Base-by-base conservation (phyloP, 2,329 filamentous ascomycete genomes). In the Calonectria honghensis region DNA sequence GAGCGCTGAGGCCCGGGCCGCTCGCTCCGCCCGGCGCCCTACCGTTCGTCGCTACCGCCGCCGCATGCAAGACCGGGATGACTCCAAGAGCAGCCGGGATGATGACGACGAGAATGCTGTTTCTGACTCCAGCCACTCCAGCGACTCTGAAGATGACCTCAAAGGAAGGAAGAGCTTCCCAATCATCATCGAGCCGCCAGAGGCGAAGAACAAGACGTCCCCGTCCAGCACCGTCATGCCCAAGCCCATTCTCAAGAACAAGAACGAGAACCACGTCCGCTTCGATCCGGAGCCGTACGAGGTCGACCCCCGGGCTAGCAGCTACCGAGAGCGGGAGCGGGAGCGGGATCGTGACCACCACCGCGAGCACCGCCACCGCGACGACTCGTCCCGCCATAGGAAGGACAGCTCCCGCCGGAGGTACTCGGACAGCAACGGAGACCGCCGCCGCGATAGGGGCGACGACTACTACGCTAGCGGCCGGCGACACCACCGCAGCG, bases 161-260 rank as follows among this genome's bases (percentile, higher is more conserved):
- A 84, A 82, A 72, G 82, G 79, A 5, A 82, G 78, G 7, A 84
- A 83, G 73, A 82, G 74, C 41, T 85, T 85, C 52, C 85, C 83
- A 2, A 82, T 81, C 67, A 86, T 86, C 73, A 85, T 86, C 73
- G 83, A 77, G 65, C 83, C 84, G 0, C 85, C 85, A 24, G 24
- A 24, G 0, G 76, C 67, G 37, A 84, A 83, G 72, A 78, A 57
- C 61, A 84, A 82, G 74, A 81, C 81, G 0, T 86, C 84, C 0
- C 83, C 85, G 0, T 79, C 85, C 1, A 83, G 81, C 63, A 84
- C 84, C 6, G 81, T 83, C 4, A 81, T 80, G 73, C 91, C 90
- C 2, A 92, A 91, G 78, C 88, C 90, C 6, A 92, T 92, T n/a
- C 84, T 92, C 24, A 92, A 92, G 85, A 92, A 92, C 80, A 89